Base-by-base conservation (phyloP, 805 yeast species). In the Kuraishia floccosa region DNA sequence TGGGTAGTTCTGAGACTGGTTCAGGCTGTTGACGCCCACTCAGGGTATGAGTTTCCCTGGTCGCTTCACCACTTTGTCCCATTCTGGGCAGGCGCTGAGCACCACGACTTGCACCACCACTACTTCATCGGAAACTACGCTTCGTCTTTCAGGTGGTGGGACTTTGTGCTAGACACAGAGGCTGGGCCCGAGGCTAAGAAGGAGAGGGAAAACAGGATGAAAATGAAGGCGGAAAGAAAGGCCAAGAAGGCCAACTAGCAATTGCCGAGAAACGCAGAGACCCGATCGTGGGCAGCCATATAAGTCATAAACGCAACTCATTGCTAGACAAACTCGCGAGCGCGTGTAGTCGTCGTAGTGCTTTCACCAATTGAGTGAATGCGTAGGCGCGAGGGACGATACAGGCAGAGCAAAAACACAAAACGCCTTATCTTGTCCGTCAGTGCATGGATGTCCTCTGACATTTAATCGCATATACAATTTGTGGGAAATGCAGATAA, bases 31-130 rank as follows among this genome's bases (percentile, higher is more conserved):
- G 78, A 71, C 43, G 58, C 76, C 10, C 78, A 71, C 41, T 68
- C 75, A 2, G 78, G 78, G 24, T 71, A 71, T 43, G 76, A 71
- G 35, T 71, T 71, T 51, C 78, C 78, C 4, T 68, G 72, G 72
- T 69, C 76, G 1, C 57, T 71, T 43, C 68, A 70, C 46, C 49
- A 68, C 34, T 56, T 68, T 45, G 31, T 71, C n/a, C 78, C 78
- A 26, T 61, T 71, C 50, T 71, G 78, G 78, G 76, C 78, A 7
- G 78, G 77, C 20, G 76, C 76, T 24, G 75, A 66, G 34, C 78
- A 71, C 42, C 78, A 71, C 43, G 78, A 71, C 42, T 60, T 63
- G 36, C 78, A 71, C 40, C 78, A 71, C 39, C 78, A 69, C 41
- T 66, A 63, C 46, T 71, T 71, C 39, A 68, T 71, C 36, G 78